phyloP scores from a whole-genome alignment of 2,329 filamentous ascomycete species.

The Ophiocordyceps camponoti-saundersi region DNA sequence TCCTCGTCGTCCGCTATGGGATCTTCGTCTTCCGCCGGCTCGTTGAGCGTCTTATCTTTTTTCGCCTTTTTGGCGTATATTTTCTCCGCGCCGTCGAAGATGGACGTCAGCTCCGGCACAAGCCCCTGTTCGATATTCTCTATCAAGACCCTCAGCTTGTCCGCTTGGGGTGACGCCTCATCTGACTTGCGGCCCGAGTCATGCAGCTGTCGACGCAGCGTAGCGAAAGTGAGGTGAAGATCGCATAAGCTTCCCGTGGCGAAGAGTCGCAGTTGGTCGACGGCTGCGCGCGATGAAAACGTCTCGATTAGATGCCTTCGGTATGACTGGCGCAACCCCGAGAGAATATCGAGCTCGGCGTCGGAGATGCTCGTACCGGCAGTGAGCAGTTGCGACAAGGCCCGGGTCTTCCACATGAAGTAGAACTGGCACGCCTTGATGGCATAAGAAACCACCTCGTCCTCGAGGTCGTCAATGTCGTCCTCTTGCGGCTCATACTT shows the following conservation, averaged over 20 bases:
- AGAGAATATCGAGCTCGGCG: conserved; percentile 42
- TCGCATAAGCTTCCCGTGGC: conserved; percentile 68
- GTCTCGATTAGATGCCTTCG: conserved; percentile 48
- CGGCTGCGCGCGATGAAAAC: conserved; percentile 47
- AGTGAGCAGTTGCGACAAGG: conserved; percentile 36
- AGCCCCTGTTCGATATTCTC: conserved; percentile 48
- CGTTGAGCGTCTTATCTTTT: conserved; percentile 38
- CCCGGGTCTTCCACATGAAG: conserved; percentile 81
- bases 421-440: conserved; percentile 71
- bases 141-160: conserved; percentile 30
- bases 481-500: conserved; percentile 50
- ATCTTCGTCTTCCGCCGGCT: conserved; percentile 55
- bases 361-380: conserved; percentile 38
- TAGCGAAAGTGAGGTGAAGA: conserved; percentile 62
- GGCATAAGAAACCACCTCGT: conserved; percentile 58
- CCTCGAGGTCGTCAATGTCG: conserved; percentile 60
- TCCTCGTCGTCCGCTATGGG: conserved; percentile 47
- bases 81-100: conserved; percentile 64
- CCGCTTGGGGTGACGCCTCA: conserved; percentile 7
- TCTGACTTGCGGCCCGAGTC: conserved; percentile 14
- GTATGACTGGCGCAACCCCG: conserved; percentile 36
- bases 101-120: conserved; percentile 52
- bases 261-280: conserved; percentile 63
- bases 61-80: conserved; percentile 55
- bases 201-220: conserved; percentile 41